Percentiles rank a stretch among this genome's conserved stretches.
Evolutionary conservation across 441 rosid species (phyloP).

Genomic region (Jatropha podagrica): DNA sequence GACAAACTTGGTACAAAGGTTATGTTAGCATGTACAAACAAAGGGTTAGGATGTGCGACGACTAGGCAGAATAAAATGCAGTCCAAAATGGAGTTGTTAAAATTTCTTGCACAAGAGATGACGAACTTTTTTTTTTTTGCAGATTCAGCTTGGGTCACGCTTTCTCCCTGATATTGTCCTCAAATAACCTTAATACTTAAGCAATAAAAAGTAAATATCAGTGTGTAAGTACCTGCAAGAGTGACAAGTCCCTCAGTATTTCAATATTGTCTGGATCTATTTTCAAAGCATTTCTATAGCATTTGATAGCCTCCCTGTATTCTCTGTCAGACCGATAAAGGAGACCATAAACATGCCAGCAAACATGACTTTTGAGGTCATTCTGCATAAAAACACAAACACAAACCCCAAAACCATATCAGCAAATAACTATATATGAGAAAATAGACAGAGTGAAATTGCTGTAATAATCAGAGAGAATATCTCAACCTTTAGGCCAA

Average conservation of each 20-base stretch:
- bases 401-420: constrained; percentile 14
- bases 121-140: neutral
- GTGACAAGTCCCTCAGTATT: constrained; percentile 93
- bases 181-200: neutral
- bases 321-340: constrained; percentile 99
- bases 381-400: constrained; percentile 58
- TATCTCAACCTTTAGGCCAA: constrained; percentile 78
- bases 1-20: neutral
- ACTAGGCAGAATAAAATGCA: neutral
- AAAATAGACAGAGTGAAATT: constrained; percentile 4
- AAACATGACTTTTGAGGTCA: constrained; percentile 99
- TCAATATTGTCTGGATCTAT: constrained; percentile 99
- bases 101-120: neutral
- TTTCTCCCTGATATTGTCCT: neutral
- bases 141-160: constrained; percentile 1
- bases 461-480: constrained; percentile 23
- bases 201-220: neutral
- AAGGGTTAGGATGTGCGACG: neutral
- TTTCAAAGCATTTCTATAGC: constrained; percentile 92
- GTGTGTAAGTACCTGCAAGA: constrained; percentile 70
- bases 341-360: constrained; percentile 99
- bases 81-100: neutral
- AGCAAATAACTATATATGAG: constrained; percentile 14
- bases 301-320: constrained; percentile 98
- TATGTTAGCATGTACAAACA: neutral